These are phyloP conservation scores for Cornus controversa DNA, from an alignment of 148 eudicot genomes.

Conservation along the genomic window DNA sequence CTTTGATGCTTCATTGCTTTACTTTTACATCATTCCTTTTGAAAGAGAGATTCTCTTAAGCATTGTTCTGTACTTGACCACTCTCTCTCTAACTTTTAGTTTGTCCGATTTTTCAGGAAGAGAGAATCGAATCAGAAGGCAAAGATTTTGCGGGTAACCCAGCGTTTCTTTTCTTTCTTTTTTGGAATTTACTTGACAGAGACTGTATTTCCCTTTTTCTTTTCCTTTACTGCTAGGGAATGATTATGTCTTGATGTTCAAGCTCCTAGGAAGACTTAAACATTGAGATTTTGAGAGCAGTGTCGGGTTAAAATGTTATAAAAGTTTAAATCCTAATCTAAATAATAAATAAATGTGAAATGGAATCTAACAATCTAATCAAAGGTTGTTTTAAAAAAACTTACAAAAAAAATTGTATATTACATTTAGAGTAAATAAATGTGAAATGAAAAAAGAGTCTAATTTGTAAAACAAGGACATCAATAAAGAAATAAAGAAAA, in stretches of 20 bases:
- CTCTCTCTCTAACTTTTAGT: conserved; percentile 24
- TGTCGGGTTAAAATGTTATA: no score
- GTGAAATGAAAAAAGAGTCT: no score
- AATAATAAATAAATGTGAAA: no score
- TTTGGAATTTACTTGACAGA: conserved; percentile 28
- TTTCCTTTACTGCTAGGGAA: background rate
- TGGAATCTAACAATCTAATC: no score
- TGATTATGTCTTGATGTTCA: background rate
- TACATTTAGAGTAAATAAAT: no score
- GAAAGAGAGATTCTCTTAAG: background rate
- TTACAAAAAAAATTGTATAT: no score
- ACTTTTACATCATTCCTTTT: background rate
- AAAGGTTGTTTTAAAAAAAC: no score
- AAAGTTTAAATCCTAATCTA: conserved; percentile 11
- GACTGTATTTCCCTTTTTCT: conserved; percentile 40
- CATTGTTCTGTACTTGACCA: background rate
- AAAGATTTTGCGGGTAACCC: conserved; percentile 86
- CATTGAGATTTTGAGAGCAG: background rate
- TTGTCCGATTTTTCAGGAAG: conserved; percentile 99
- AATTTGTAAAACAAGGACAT: no score
- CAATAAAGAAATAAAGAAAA: no score
- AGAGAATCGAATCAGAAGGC: conserved; percentile 99
- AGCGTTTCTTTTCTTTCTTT: background rate
- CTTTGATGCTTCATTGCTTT: background rate
- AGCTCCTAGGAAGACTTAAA: conserved; percentile 4